These are phyloP conservation scores for Phytophthora capsici DNA, from an alignment of 352 stramenopile genomes.

Conservation along the genomic window DNA sequence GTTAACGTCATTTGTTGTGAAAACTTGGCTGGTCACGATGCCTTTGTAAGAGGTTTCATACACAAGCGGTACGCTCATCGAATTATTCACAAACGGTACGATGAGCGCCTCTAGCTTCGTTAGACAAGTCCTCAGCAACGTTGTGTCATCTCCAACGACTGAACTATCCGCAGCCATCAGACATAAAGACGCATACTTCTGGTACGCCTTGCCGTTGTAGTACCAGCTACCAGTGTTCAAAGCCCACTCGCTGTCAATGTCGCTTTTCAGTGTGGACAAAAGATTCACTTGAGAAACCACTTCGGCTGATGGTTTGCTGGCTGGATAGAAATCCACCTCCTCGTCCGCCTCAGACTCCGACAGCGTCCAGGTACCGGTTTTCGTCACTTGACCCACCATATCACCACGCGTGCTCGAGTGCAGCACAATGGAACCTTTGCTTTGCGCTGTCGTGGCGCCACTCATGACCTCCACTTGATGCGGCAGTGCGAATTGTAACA, in stretches of 20 bases:
- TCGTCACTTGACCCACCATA: conserved; percentile 52
- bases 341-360: conserved; percentile 43
- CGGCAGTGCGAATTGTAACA: background rate
- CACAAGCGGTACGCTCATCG: conserved; percentile 35
- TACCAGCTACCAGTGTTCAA: conserved; percentile 62
- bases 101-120: conserved; percentile 29
- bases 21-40: conserved; percentile 41
- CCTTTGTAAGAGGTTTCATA: conserved; percentile 69
- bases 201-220: conserved; percentile 60
- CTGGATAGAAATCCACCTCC: conserved; percentile 54
- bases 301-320: conserved; percentile 21
- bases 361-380: conserved; percentile 41
- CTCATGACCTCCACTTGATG: background rate
- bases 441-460: background rate
- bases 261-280: conserved; percentile 35
- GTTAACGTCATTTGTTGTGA: conserved; percentile 45
- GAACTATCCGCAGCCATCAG: conserved; percentile 52
- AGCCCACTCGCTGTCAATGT: conserved; percentile 55
- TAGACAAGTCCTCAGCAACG: conserved; percentile 27
- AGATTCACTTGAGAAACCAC: conserved; percentile 18
- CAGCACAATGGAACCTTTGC: conserved; percentile 33
- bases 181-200: conserved; percentile 74
- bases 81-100: conserved; percentile 57
- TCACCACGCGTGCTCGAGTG: conserved; percentile 55
- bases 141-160: conserved; percentile 51